Percentiles rank a stretch among this genome's conserved stretches.
Evolutionary conservation across 371 early-diverging fungal genomes (phyloP).

Genomic region (Dichotomocladium elegans): DNA sequence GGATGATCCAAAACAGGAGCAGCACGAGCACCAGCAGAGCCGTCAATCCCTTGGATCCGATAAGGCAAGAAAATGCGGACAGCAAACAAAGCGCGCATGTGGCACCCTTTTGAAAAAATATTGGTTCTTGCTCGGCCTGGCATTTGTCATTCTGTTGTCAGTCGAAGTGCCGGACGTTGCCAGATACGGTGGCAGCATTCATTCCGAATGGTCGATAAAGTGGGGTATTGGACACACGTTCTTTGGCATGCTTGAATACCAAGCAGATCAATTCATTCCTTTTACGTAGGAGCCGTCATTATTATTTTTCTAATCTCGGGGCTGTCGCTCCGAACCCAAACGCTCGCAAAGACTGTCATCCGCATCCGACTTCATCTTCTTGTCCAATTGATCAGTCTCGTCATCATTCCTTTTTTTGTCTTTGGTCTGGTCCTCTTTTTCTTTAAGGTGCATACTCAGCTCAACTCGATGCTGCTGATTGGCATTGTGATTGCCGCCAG

Average conservation of each 20-base stretch:
- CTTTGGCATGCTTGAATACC: too few relatives aligned
- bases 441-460: constrained; percentile 30
- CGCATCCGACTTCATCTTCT: constrained; percentile 60
- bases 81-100: too few relatives aligned
- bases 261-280: too few relatives aligned
- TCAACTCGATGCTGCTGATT: constrained; percentile 55
- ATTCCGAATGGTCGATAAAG: constrained; percentile 58
- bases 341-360: constrained; percentile 52
- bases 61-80: too few relatives aligned
- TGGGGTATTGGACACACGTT: constrained; percentile 56
- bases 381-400: constrained; percentile 59
- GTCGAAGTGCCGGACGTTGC: constrained; percentile 54
- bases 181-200: constrained; percentile 51
- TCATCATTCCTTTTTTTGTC: constrained; percentile 63
- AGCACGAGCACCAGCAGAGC: too few relatives aligned
- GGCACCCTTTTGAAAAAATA: constrained; percentile 19
- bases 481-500: constrained; percentile 67
- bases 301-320: constrained; percentile 73
- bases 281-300: constrained; percentile 45
- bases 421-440: constrained; percentile 56
- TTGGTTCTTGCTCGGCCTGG: constrained; percentile 57
- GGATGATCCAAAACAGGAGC: too few relatives aligned
- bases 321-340: constrained; percentile 61
- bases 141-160: constrained; percentile 55
- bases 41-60: too few relatives aligned